These are phyloP conservation scores for Parathielavia appendiculata DNA, from an alignment of 495 filamentous ascomycete species.

Conservation along the genomic window DNA sequence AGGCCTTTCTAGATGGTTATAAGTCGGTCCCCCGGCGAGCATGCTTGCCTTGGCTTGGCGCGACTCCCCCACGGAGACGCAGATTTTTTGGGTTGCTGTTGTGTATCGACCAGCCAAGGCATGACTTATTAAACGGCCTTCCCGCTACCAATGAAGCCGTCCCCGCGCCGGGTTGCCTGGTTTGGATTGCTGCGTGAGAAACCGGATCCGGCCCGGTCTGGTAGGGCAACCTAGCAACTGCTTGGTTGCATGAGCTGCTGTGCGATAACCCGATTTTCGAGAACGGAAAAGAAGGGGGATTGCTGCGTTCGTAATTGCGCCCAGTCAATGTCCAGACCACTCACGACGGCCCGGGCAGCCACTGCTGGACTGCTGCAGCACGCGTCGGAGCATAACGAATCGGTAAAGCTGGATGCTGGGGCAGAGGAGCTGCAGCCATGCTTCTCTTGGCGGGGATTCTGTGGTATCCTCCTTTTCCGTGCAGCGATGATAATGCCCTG, in stretches of 20 bases:
- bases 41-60: conserved; percentile 1
- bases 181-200: not conserved
- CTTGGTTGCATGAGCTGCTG: conserved; percentile 3
- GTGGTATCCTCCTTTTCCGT: conserved; percentile 6
- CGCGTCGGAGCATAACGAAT: conserved; percentile 1
- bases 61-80: not conserved
- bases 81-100: not conserved
- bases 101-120: conserved; percentile 4
- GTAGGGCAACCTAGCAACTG: not conserved
- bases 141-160: not conserved
- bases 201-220: not conserved
- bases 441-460: conserved; percentile 4
- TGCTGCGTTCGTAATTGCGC: conserved; percentile 1
- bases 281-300: not conserved
- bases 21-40: not conserved
- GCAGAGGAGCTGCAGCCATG: conserved; percentile 8
- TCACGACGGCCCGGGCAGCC: conserved; percentile 2
- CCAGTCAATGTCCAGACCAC: not conserved
- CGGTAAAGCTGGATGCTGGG: not conserved
- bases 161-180: not conserved
- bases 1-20: not conserved
- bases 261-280: conserved; percentile 6
- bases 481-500: not conserved
- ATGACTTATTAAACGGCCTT: not conserved
- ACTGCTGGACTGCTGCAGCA: conserved; percentile 5